Conservation (phyloP, 805 yeast species). For the Wickerhamomyces subpelliculosus region DNA sequence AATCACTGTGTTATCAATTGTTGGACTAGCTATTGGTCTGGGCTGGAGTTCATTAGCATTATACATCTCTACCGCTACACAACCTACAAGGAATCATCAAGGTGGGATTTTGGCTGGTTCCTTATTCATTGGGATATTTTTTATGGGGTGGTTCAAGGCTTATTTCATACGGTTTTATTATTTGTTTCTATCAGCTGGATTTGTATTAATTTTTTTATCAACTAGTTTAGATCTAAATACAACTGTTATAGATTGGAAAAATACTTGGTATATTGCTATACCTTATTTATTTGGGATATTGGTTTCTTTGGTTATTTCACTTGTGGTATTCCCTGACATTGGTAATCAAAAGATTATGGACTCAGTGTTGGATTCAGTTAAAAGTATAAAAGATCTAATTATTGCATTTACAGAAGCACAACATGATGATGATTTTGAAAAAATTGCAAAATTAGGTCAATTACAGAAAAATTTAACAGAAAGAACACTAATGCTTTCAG, state of each 20-base stretch:
- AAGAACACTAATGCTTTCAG: conserved; percentile 28
- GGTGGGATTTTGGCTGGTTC: conserved; percentile 42
- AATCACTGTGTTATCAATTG: conserved; percentile 31
- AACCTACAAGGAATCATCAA: conserved; percentile 32
- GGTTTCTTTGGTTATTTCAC: conserved; percentile 28
- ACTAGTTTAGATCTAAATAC: conserved; percentile 20
- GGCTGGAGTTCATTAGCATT: conserved; percentile 40
- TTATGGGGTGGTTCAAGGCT: conserved; percentile 35
- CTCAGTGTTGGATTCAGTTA: conserved; percentile 20
- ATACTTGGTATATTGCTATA: conserved; percentile 35
- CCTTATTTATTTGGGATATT: conserved; percentile 39
- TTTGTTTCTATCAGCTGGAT: conserved; percentile 27
- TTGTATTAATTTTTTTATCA: conserved; percentile 28
- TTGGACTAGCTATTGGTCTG: conserved; percentile 34
- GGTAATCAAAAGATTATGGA: conserved; percentile 29
- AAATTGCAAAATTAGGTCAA: conserved; percentile 11
- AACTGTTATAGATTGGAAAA: conserved; percentile 24
- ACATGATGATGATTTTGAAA: conserved; percentile 1
- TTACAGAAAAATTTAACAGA: conserved; percentile 26
- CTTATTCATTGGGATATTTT: conserved; percentile 28
- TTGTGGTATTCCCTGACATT: conserved; percentile 31
- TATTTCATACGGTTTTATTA: conserved; percentile 34
- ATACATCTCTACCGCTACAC: conserved; percentile 33
- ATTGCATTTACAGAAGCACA: conserved; percentile 6
- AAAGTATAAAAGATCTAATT: conserved; percentile 20